Percentiles rank a stretch among this genome's conserved stretches.
These are phyloP conservation scores for Corylus americana DNA, from an alignment of 306 rosid species.

Conservation along the genomic window DNA sequence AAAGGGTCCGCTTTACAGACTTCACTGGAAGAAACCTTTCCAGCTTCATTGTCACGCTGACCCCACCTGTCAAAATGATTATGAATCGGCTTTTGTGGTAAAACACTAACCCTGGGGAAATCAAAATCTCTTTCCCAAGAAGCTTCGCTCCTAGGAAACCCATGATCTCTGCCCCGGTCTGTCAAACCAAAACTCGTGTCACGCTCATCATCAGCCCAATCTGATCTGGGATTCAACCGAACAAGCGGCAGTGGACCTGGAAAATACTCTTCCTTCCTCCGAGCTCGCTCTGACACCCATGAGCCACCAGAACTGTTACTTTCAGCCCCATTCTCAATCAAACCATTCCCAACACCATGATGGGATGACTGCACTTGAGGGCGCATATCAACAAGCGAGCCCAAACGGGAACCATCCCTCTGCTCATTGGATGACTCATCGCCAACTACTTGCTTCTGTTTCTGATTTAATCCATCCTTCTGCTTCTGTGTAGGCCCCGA, in stretches of 20 bases:
- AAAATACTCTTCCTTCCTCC: slow-evolving; percentile 67
- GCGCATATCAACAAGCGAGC: slow-evolving; percentile 39
- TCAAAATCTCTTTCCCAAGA: slow-evolving; percentile 83
- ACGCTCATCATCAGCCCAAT: slow-evolving; percentile 99
- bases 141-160: slow-evolving; percentile 58
- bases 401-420: slow-evolving; percentile 33
- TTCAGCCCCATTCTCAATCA: slow-evolving; percentile 33
- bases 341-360: slow-evolving; percentile 28
- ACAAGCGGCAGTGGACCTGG: slow-evolving; percentile 80
- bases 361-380: slow-evolving; percentile 41
- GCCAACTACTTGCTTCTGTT: slow-evolving; percentile 39
- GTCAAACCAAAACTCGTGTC: slow-evolving; percentile 74
- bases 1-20: slow-evolving; percentile 60
- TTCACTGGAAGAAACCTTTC: slow-evolving; percentile 67
- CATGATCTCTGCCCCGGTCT: slow-evolving; percentile 67
- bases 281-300: slow-evolving; percentile 33
- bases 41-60: slow-evolving; percentile 73
- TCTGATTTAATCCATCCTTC: slow-evolving; percentile 58
- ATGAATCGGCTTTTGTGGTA: slow-evolving; percentile 60
- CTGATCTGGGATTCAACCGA: slow-evolving; percentile 69
- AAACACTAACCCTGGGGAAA: slow-evolving; percentile 67
- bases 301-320: slow-evolving; percentile 39
- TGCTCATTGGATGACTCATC: slow-evolving; percentile 48
- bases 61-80: slow-evolving; percentile 58
- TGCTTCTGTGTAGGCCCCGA: slow-evolving; percentile 55